These are phyloP conservation scores for Eucalyptus polyanthemos DNA, from an alignment of 345 rosid species.

Conservation along the genomic window DNA sequence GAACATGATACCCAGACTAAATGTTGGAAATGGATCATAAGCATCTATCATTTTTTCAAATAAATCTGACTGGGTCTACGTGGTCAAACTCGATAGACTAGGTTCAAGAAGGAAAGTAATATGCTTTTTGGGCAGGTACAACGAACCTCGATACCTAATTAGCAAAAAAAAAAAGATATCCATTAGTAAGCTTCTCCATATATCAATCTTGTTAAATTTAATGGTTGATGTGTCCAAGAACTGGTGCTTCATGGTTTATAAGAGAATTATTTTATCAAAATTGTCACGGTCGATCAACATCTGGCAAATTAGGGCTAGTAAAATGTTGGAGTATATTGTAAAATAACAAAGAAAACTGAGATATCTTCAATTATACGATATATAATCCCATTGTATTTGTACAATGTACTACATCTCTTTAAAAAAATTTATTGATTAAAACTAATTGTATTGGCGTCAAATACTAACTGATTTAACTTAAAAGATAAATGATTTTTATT, in stretches of 20 bases:
- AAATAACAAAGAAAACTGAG: not conserved
- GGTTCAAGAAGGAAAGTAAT: not conserved
- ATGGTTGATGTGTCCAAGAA: not conserved
- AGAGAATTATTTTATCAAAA: not conserved
- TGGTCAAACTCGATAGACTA: not conserved
- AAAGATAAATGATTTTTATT: too few species aligned
- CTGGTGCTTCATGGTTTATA: not conserved
- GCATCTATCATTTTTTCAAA: not conserved
- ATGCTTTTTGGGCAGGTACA: not conserved
- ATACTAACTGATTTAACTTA: too few species aligned
- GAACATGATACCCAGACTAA: not conserved
- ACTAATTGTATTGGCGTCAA: not conserved
- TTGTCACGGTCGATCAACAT: not conserved
- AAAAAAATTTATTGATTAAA: too few species aligned
- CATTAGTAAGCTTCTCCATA: not conserved
- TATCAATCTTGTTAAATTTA: not conserved
- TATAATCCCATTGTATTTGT: not conserved
- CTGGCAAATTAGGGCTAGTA: not conserved
- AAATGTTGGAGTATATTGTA: not conserved
- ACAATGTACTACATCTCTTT: not conserved
- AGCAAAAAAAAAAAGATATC: not conserved
- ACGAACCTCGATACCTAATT: not conserved
- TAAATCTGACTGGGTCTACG: not conserved
- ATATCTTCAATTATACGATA: not conserved
- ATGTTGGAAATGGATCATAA: not conserved